phyloP scores from a whole-genome alignment of 1,284 basidiomycete genomes.

The Takashimella koratensis region DNA sequence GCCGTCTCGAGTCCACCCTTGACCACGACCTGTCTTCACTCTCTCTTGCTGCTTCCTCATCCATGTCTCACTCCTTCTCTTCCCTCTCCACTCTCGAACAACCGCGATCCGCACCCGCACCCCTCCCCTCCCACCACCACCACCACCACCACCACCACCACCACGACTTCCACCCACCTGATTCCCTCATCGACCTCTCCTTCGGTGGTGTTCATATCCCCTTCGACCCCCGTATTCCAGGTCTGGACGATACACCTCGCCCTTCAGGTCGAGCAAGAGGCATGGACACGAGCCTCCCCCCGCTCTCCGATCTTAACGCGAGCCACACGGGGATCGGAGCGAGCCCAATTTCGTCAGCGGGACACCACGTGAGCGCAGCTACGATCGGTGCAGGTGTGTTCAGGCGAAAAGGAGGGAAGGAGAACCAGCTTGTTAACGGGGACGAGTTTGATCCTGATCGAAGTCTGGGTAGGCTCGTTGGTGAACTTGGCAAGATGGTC shows the following conservation, averaged over 20 bases:
- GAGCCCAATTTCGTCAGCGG: conserved; percentile 66
- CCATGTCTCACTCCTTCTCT: conserved; percentile 16
- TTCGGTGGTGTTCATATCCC: background rate
- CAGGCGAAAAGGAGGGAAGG: conserved; percentile 26
- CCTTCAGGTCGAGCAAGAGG: background rate
- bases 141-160: background rate
- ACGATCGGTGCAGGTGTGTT: conserved; percentile 79
- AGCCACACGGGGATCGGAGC: conserved; percentile 19
- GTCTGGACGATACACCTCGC: background rate
- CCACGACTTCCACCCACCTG: background rate
- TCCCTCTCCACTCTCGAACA: conserved; percentile 20
- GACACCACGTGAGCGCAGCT: conserved; percentile 78
- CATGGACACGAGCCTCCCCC: background rate
- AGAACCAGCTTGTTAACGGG: conserved; percentile 57
- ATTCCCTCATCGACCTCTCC: background rate
- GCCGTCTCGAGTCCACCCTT: conserved; percentile 43
- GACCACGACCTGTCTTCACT: conserved; percentile 44
- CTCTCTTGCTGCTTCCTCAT: conserved; percentile 30
- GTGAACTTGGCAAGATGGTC: conserved; percentile 43
- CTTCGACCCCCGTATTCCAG: background rate
- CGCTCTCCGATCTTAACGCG: background rate
- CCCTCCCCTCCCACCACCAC: conserved; percentile 3
- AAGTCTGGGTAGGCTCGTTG: conserved; percentile 59
- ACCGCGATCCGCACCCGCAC: conserved; percentile 12
- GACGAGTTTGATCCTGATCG: conserved; percentile 84